These are phyloP conservation scores for Triadica sebifera DNA, from an alignment of 345 rosid genomes.

Conservation along the genomic window DNA sequence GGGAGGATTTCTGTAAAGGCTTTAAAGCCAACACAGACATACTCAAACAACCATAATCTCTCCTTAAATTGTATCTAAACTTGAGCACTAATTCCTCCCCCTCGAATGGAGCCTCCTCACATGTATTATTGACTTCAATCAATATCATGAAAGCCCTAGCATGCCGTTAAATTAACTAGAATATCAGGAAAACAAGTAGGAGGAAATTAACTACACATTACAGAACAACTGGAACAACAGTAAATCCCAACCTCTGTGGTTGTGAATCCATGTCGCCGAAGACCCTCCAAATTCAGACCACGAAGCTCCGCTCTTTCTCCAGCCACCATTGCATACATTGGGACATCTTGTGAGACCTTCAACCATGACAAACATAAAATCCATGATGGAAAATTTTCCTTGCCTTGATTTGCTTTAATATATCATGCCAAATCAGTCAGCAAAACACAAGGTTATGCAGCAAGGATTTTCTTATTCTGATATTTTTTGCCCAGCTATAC, in stretches of 20 bases:
- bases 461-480: background rate
- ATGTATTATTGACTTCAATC: background rate
- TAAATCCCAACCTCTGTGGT: conserved; percentile 52
- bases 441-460: background rate
- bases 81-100: background rate
- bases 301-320: conserved; percentile 93
- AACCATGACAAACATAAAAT: background rate
- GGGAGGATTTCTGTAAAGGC: background rate
- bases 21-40: no score
- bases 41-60: background rate
- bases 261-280: conserved; percentile 70
- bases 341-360: conserved; percentile 93
- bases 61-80: background rate
- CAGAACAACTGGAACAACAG: conserved; percentile 1
- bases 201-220: background rate
- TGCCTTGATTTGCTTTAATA: background rate
- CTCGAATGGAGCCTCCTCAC: background rate
- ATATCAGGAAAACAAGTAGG: background rate
- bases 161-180: background rate
- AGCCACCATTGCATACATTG: conserved; percentile 80
- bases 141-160: background rate
- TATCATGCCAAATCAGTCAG: background rate
- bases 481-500: background rate
- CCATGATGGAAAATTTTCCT: background rate
- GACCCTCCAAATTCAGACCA: conserved; percentile 88